Base-by-base conservation (phyloP, 2,329 filamentous ascomycete species). In the Arthrobotrys iridis region DNA sequence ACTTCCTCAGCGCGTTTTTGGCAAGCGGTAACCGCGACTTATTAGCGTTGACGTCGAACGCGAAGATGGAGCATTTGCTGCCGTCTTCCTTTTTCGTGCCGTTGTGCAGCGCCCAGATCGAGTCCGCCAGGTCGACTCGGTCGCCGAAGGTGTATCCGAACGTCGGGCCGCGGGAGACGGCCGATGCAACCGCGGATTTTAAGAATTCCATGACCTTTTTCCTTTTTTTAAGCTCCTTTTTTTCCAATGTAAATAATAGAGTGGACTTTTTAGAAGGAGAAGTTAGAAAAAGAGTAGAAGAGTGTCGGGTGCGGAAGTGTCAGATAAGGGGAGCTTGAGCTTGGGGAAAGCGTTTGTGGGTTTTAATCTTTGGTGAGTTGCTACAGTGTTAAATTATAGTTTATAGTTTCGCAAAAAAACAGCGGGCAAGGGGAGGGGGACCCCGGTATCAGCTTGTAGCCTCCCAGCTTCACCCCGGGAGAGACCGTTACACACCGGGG, bases 71-170 rank as follows among this genome's bases (percentile, higher is more conserved):
- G 84, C 95, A 99, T 79, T 92, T 89, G 2, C 93, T 96, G 33
- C 92, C 89, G 82, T 98, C 94, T 84, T 98, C 93, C 93, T 92
- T 89, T 84, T 91, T 95, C 66, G 92, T 97, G 80, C 93, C 95
- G 83, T 98, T 97, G 83, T 95, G 90, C 71, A 99, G 85, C n/a
- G 91, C 92, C 93, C 95, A 99, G 80, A 98, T 93, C 24, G 94
- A 97, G 81, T 95, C 89, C 82, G 96, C 92, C 62, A 95, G 86
- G 81, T 98, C 94, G 73, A 98, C 91, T 82, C 91, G 89, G 83
- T 99, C 95, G 80, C 93, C 94, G 81, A 98, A 95, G 52, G 88
- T 90, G 82, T 97, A 98, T 3, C 93, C 93, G 81, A 97, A 96
- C 4, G 93, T 90, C 62, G 93, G 93, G 1, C 94, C 93, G 82